Base-by-base conservation (phyloP, 2,329 filamentous ascomycete species). In the Penicillium sp. region DNA sequence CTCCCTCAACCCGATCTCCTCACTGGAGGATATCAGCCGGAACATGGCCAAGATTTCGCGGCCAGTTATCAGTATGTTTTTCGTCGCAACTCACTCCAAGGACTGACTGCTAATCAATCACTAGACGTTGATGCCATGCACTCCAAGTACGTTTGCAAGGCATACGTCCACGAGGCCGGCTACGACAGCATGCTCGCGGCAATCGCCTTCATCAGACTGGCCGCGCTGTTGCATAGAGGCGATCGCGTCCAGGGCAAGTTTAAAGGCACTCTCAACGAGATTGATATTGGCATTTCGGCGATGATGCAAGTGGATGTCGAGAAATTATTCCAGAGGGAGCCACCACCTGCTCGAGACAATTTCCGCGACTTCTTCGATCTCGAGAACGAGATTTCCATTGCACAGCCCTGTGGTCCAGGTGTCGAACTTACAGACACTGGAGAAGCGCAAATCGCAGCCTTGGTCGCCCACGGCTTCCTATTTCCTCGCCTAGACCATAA, bases 151-250 rank as follows among this genome's bases (percentile, higher is more conserved):
- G 26, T 44, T 6, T 39, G 27, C 13, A 35, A 41, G 6, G 50
- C 50, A 4, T 44, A 48, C 14, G 41, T 46, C 9, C 78, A 82
- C 41, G 78, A 82, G 60, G 78, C 78, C 11, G 78, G 78, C 6
- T 82, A 75, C 46, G 78, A 82, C 54, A 79, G 76, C 56, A 69
- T 76, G 42, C 63, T 80, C 14, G 79, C 78, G 0, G 78, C 77
- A 2, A 71, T 73, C 38, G 66, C 79, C 16, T 74, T 78, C 47
- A 67, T 80, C 35, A 70, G 72, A 37, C 62, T 81, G 3, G 71
- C 74, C 6, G 65, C 71, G 1, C 73, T 74, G 47, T 61, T 79
- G 3, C 67, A 42, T 3, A 20, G 28, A 15, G 37, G 30, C 6
- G 23, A 34, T 11, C 2, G 11, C 16, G 7, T 18, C 13, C 14